Conservation (phyloP, 179 eudicot species). For the Beta corolliflora region DNA sequence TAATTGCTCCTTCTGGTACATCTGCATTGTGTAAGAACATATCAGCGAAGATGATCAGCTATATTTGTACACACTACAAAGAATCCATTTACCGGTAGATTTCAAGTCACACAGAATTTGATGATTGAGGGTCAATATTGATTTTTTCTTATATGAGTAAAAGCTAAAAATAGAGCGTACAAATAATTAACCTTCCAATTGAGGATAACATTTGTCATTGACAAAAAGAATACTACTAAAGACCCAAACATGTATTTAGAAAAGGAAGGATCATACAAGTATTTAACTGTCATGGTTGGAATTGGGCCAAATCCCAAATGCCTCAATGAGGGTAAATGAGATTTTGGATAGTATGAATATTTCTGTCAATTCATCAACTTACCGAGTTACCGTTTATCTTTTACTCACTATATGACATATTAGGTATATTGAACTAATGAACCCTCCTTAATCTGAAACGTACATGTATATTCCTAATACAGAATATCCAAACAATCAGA, state of each 20-base stretch:
- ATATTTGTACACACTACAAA: too few species aligned
- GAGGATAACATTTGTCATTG: too few species aligned
- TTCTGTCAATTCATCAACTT: neutral
- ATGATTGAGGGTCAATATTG: neutral
- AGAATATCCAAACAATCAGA: slow-evolving; percentile 7
- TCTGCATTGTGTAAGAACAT: slow-evolving; percentile 51
- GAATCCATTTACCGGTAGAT: neutral
- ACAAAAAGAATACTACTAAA: too few species aligned
- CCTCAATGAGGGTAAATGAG: neutral
- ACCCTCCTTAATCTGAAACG: neutral
- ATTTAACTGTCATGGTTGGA: too few species aligned
- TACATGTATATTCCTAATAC: neutral
- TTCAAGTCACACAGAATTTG: neutral
- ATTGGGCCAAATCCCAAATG: neutral
- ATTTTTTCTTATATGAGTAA: too few species aligned
- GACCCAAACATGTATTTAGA: too few species aligned
- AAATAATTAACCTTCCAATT: too few species aligned
- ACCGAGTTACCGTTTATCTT: neutral
- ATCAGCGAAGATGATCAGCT: neutral
- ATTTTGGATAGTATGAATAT: neutral
- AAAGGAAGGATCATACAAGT: too few species aligned
- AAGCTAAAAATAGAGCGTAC: too few species aligned
- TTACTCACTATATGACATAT: neutral
- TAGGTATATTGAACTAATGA: neutral
- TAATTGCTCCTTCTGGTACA: slow-evolving; percentile 96